Evolutionary conservation across 768 basidiomycete genomes (phyloP).

Genomic region (Suillus lakei): DNA sequence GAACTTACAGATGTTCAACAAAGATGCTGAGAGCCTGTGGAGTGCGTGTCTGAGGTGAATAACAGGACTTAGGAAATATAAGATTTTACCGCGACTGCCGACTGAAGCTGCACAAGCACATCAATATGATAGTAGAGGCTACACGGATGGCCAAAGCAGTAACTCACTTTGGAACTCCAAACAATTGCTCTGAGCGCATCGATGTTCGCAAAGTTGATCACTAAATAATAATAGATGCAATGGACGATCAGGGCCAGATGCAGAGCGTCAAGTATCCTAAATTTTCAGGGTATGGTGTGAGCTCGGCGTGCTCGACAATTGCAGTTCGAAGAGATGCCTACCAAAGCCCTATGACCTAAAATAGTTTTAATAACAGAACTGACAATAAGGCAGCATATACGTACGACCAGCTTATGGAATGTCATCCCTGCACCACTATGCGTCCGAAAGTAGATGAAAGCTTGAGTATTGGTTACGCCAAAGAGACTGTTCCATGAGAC

Average conservation of each 20-base stretch:
- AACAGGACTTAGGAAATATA: not conserved
- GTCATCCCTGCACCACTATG: not conserved
- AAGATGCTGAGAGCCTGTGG: not conserved
- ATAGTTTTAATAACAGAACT: not conserved
- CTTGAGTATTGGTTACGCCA: not conserved
- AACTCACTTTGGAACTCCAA: slow-evolving; percentile 25
- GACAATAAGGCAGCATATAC: not conserved
- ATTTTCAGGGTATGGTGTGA: not conserved
- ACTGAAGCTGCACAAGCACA: not conserved
- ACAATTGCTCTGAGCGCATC: slow-evolving; percentile 30
- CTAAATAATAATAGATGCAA: slow-evolving; percentile 40
- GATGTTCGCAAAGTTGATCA: slow-evolving; percentile 38
- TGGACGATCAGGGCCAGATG: slow-evolving; percentile 42
- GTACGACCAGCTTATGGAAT: not conserved
- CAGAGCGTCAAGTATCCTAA: slow-evolving; percentile 41
- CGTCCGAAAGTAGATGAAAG: not conserved
- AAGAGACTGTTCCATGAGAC: not conserved
- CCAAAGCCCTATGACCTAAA: not conserved
- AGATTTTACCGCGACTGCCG: not conserved
- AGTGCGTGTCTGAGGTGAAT: not conserved
- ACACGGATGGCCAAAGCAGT: not conserved
- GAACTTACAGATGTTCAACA: slow-evolving; percentile 1
- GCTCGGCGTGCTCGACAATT: not conserved
- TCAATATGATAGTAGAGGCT: not conserved
- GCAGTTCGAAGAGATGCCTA: not conserved